A percentile compares a stretch with the other conserved stretches of the same genome.
These are phyloP conservation scores for Agaricus sinodeliciosus DNA, from an alignment of 768 basidiomycete genomes.

Conservation along the genomic window DNA sequence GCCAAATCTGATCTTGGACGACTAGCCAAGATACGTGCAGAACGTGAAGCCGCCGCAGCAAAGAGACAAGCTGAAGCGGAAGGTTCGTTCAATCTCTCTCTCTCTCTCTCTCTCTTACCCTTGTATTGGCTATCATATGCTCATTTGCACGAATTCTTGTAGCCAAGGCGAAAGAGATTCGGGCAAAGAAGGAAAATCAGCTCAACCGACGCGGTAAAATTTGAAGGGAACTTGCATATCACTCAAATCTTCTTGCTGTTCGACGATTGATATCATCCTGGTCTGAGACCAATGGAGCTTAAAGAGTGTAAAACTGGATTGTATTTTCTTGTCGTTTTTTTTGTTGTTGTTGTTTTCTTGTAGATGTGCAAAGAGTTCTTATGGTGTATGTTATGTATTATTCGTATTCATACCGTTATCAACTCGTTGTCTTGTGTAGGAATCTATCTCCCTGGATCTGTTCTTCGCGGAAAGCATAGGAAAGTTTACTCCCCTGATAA, in stretches of 20 bases:
- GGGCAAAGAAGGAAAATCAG: slow-evolving; percentile 52
- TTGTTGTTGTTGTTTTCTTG: neutral
- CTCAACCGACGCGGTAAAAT: slow-evolving; percentile 19
- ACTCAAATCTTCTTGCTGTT: too few relatives aligned
- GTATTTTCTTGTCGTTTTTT: neutral
- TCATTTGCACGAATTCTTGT: slow-evolving; percentile 1
- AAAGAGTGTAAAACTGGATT: neutral
- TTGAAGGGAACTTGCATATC: neutral
- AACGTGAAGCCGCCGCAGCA: slow-evolving; percentile 83
- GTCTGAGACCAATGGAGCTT: neutral
- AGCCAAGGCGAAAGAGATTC: slow-evolving; percentile 63
- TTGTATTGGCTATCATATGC: too few relatives aligned
- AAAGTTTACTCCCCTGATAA: too few relatives aligned
- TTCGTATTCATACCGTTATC: too few relatives aligned
- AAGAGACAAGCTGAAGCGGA: slow-evolving; percentile 87
- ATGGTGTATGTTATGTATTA: too few relatives aligned
- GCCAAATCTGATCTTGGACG: slow-evolving; percentile 86
- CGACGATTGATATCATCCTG: neutral
- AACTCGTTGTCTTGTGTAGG: too few relatives aligned
- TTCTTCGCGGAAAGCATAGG: too few relatives aligned
- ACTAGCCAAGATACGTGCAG: slow-evolving; percentile 77
- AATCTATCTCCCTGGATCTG: too few relatives aligned
- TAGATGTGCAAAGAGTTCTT: neutral
- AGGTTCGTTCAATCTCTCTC: slow-evolving; percentile 37
- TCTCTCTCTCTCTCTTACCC: neutral